A percentile compares a stretch with the other conserved stretches of the same genome.
These are phyloP conservation scores for Schoenoplectus tabernaemontani DNA, from an alignment of 202 grass and related monocot species.

Conservation along the genomic window DNA sequence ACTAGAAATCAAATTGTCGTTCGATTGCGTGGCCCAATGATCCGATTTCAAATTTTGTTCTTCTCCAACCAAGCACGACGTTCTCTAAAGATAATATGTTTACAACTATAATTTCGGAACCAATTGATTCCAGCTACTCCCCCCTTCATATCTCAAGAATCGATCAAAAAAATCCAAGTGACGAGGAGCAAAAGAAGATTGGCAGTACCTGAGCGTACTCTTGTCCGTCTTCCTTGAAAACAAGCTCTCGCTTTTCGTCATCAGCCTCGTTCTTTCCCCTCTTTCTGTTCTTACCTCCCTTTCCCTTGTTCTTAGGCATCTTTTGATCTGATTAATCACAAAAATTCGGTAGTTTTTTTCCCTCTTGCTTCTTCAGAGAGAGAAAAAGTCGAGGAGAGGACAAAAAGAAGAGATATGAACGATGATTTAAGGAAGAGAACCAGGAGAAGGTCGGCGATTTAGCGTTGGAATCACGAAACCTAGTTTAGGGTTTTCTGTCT, in stretches of 20 bases:
- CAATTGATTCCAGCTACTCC: background rate
- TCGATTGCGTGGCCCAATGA: background rate
- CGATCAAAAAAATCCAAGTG: background rate
- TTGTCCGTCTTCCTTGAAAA: slow-evolving; percentile 77
- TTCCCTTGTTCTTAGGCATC: slow-evolving; percentile 84
- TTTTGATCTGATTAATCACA: background rate
- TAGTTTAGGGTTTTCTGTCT: slow-evolving; percentile 14
- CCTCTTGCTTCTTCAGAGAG: background rate
- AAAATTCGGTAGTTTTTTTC: background rate
- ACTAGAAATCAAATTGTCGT: background rate
- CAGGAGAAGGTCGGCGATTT: slow-evolving; percentile 12
- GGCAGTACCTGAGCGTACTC: slow-evolving; percentile 62
- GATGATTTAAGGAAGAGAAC: background rate
- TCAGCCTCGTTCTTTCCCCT: slow-evolving; percentile 68
- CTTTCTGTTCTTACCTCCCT: slow-evolving; percentile 75
- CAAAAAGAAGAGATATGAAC: background rate
- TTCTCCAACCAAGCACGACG: background rate
- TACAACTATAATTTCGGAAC: background rate
- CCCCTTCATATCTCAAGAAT: background rate
- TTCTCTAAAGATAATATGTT: background rate
- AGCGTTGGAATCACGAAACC: slow-evolving; percentile 19
- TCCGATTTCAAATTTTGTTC: background rate
- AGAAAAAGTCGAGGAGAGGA: background rate
- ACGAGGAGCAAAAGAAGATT: background rate
- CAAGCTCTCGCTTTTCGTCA: slow-evolving; percentile 61